These are phyloP conservation scores for Cyberlindnera nakhonratchasimensis DNA, from an alignment of 805 yeast genomes.

Conservation along the genomic window DNA sequence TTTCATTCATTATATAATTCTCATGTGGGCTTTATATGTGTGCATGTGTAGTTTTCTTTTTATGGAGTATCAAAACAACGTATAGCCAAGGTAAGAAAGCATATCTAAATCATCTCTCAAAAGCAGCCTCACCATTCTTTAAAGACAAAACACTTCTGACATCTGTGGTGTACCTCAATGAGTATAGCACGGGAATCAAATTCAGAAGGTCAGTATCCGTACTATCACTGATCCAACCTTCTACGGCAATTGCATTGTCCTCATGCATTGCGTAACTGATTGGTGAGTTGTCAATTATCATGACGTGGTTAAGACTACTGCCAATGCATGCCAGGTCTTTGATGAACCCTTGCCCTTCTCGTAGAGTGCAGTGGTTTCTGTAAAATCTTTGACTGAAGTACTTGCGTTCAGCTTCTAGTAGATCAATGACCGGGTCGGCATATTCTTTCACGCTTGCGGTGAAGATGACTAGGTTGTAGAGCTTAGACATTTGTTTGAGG, in stretches of 20 bases:
- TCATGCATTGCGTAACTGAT: slow-evolving; percentile 80
- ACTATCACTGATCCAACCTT: slow-evolving; percentile 99
- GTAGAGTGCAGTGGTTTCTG: slow-evolving; percentile 72
- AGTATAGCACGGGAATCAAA: slow-evolving; percentile 72
- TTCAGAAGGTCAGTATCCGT: slow-evolving; percentile 79
- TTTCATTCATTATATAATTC: slow-evolving; percentile 3
- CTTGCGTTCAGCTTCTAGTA: slow-evolving; percentile 67
- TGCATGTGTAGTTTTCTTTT: too few relatives aligned
- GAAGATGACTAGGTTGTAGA: slow-evolving; percentile 89
- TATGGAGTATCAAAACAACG: too few relatives aligned
- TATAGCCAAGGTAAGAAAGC: not conserved
- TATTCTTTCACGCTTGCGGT: slow-evolving; percentile 94
- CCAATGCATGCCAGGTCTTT: slow-evolving; percentile 57
- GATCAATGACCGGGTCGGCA: slow-evolving; percentile 95
- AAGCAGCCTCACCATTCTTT: slow-evolving; percentile 65
- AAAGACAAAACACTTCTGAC: slow-evolving; percentile 76
- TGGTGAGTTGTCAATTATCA: slow-evolving; percentile 92
- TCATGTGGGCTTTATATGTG: not conserved
- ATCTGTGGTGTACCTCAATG: slow-evolving; percentile 77
- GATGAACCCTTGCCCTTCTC: slow-evolving; percentile 82
- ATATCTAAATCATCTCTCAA: slow-evolving; percentile 34
- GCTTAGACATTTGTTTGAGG: slow-evolving; percentile 67
- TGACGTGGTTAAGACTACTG: slow-evolving; percentile 58
- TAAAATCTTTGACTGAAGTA: slow-evolving; percentile 62
- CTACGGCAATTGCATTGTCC: slow-evolving; percentile 87